Conservation (phyloP, 768 basidiomycete species). For the Rhodotorula paludigena region DNA sequence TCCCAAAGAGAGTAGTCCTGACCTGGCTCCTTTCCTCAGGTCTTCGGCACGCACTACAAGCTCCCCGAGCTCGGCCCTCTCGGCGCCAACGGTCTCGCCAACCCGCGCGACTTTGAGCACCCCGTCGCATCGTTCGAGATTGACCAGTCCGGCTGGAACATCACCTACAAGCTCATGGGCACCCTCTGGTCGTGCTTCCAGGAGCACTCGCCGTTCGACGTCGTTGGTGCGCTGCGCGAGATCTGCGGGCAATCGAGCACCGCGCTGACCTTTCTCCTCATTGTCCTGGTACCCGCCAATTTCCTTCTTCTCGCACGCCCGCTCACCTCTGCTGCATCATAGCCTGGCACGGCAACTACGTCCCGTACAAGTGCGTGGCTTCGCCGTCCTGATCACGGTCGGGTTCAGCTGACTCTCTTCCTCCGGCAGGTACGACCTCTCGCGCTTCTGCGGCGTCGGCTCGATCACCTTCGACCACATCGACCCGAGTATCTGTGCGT, state of each 20-base stretch:
- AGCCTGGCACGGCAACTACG: constrained; percentile 49
- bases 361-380: constrained; percentile 54
- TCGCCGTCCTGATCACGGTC: neutral
- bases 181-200: constrained; percentile 32
- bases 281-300: no score
- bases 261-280: no score
- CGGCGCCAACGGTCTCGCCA: constrained; percentile 64
- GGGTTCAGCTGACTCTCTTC: neutral
- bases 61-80: constrained; percentile 64
- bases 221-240: constrained; percentile 60
- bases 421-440: constrained; percentile 8
- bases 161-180: constrained; percentile 55
- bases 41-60: constrained; percentile 61
- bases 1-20: constrained; percentile 42
- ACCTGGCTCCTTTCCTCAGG: constrained; percentile 54
- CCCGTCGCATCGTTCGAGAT: constrained; percentile 65
- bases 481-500: constrained; percentile 56
- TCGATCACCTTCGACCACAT: constrained; percentile 64
- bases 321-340: neutral
- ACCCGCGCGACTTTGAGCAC: constrained; percentile 57
- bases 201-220: constrained; percentile 58
- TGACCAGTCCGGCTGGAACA: constrained; percentile 61
- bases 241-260: no score
- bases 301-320: neutral
- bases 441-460: constrained; percentile 52